Evolutionary conservation across 2,329 filamentous ascomycete species (phyloP).

Genomic region (Fusarium graminum): DNA sequence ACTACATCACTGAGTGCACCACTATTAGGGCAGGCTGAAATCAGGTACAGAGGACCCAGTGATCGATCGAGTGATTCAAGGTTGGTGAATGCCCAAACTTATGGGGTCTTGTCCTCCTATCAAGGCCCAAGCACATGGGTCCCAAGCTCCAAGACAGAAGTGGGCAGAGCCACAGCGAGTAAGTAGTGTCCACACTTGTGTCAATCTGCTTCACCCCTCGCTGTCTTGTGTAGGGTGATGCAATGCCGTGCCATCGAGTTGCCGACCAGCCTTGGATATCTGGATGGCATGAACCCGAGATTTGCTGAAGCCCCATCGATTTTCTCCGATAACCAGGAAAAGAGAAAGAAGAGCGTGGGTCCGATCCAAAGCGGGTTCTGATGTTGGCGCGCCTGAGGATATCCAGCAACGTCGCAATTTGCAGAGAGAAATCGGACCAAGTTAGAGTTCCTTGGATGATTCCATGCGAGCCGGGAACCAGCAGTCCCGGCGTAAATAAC

Average conservation of each 20-base stretch:
- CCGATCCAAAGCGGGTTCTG: constrained; percentile 1
- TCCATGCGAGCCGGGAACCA: constrained; percentile 5
- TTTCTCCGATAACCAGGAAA: constrained; percentile 3
- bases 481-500: constrained; percentile 3
- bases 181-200: constrained; percentile 47
- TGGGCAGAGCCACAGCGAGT: constrained; percentile 28
- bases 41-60: constrained; percentile 43
- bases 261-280: constrained; percentile 19
- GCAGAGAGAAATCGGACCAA: constrained; percentile 11
- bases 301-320: constrained; percentile 24
- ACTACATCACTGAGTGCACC: constrained; percentile 27
- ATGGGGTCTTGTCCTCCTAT: constrained; percentile 40
- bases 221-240: constrained; percentile 36
- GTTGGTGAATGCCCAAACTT: constrained; percentile 46
- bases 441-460: constrained; percentile 7
- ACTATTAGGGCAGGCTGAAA: constrained; percentile 27
- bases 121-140: constrained; percentile 40
- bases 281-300: constrained; percentile 26
- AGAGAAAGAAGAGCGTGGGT: constrained; percentile 10
- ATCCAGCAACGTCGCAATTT: constrained; percentile 9
- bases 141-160: constrained; percentile 25
- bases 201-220: constrained; percentile 38
- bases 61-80: constrained; percentile 44
- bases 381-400: constrained; percentile 16
- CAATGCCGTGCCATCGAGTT: constrained; percentile 33